Evolutionary conservation across 495 filamentous ascomycete genomes (phyloP).

Genomic region (Cercophora newfieldiana): DNA sequence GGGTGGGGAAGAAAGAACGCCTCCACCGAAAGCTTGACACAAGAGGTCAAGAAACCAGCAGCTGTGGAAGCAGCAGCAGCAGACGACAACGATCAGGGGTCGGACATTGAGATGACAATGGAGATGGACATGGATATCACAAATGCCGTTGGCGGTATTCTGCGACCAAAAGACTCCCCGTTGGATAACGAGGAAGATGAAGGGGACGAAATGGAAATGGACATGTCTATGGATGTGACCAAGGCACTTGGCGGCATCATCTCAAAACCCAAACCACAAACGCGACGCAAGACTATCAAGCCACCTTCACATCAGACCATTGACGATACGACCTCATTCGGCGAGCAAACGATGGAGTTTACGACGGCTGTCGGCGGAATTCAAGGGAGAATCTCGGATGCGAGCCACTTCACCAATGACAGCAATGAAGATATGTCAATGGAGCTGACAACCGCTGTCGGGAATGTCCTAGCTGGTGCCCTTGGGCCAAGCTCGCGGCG

Average conservation of each 20-base stretch:
- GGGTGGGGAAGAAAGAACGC: slow-evolving; percentile 46
- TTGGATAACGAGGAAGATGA: slow-evolving; percentile 56
- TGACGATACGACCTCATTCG: slow-evolving; percentile 27
- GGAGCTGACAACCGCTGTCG: slow-evolving; percentile 76
- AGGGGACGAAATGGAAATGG: slow-evolving; percentile 73
- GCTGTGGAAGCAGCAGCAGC: slow-evolving; percentile 16
- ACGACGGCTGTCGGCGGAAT: slow-evolving; percentile 74
- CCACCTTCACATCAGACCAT: slow-evolving; percentile 19
- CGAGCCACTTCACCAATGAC: slow-evolving; percentile 32
- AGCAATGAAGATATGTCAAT: slow-evolving; percentile 73
- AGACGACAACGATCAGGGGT: slow-evolving; percentile 29
- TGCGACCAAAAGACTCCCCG: slow-evolving; percentile 37
- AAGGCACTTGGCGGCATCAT: slow-evolving; percentile 80
- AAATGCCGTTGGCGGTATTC: slow-evolving; percentile 56
- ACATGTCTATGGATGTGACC: slow-evolving; percentile 86
- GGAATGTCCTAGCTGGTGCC: slow-evolving; percentile 56
- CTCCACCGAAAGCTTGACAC: slow-evolving; percentile 14
- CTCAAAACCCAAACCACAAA: slow-evolving; percentile 39
- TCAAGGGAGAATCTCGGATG: slow-evolving; percentile 27
- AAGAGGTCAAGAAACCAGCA: slow-evolving; percentile 13
- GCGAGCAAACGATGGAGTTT: slow-evolving; percentile 76
- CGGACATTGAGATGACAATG: slow-evolving; percentile 43
- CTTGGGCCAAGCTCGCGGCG: slow-evolving; percentile 31
- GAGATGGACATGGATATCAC: slow-evolving; percentile 60
- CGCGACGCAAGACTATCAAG: slow-evolving; percentile 26